A percentile compares a stretch with the other conserved stretches of the same genome.
phyloP scores from a whole-genome alignment of 495 filamentous ascomycete genomes.

The Glonium stellatum region DNA sequence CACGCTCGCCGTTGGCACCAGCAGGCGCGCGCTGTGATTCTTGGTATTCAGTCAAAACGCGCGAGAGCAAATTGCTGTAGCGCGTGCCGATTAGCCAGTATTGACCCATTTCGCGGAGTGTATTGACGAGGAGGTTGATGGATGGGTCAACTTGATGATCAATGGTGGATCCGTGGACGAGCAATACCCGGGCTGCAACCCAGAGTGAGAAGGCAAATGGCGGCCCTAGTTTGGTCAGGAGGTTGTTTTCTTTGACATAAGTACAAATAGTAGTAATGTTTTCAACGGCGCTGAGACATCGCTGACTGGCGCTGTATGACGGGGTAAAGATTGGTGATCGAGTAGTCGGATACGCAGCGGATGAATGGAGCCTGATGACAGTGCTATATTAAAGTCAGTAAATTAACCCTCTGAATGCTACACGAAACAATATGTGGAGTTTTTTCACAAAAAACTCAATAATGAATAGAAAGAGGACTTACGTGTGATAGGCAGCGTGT shows the following conservation, averaged over 20 bases:
- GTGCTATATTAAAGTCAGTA: conserved; percentile 48
- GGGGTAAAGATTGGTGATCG: conserved; percentile 79
- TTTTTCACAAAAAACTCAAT: no score
- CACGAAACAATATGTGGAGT: not conserved
- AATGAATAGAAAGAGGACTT: conserved; percentile 30
- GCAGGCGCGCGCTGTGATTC: conserved; percentile 60
- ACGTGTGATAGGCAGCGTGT: conserved; percentile 71
- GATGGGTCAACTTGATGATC: conserved; percentile 71
- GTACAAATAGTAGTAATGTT: conserved; percentile 70
- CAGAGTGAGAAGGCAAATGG: conserved; percentile 86
- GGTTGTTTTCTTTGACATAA: conserved; percentile 62
- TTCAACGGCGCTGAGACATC: conserved; percentile 74
- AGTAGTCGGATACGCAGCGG: conserved; percentile 82
- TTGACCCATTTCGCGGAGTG: conserved; percentile 67
- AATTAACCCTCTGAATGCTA: not conserved
- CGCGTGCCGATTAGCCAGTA: conserved; percentile 80
- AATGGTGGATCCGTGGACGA: conserved; percentile 82
- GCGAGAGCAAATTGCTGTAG: conserved; percentile 70
- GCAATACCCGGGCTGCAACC: conserved; percentile 79
- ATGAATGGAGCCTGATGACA: conserved; percentile 85
- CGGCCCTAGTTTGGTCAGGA: conserved; percentile 73
- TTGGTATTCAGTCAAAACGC: conserved; percentile 76
- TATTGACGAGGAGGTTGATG: conserved; percentile 72
- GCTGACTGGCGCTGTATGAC: conserved; percentile 72
- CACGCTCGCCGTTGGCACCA: conserved; percentile 52